These are phyloP conservation scores for Linnemannia exigua DNA, from an alignment of 192 early-diverging fungal genomes.

Conservation along the genomic window DNA sequence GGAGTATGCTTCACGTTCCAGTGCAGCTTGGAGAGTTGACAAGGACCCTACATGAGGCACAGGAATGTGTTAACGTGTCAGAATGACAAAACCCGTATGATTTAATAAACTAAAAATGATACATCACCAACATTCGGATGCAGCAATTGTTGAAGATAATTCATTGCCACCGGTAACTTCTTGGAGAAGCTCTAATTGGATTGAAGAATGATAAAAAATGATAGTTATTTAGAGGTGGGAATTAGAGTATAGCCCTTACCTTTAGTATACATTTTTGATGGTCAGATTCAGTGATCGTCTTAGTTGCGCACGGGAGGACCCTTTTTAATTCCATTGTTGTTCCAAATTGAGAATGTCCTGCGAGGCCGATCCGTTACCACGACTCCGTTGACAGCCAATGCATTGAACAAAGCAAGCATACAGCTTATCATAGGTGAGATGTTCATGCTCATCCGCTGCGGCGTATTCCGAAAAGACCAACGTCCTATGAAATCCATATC, in stretches of 20 bases:
- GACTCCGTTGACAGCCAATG: constrained; percentile 13
- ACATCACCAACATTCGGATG: no score
- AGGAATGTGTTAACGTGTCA: no score
- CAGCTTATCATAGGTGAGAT: constrained; percentile 6
- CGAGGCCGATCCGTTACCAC: constrained; percentile 3
- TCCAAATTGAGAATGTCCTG: constrained; percentile 10
- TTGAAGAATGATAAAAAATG: no score
- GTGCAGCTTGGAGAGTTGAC: no score
- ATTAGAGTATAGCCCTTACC: neutral
- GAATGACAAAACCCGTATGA: no score
- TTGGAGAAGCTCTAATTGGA: no score
- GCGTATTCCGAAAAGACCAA: constrained; percentile 17
- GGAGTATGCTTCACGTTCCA: no score
- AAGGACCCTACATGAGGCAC: no score
- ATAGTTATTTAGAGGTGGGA: constrained; percentile 7
- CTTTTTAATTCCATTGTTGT: constrained; percentile 12
- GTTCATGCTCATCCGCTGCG: constrained; percentile 7
- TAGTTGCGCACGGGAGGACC: constrained; percentile 7
- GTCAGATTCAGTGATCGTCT: constrained; percentile 9
- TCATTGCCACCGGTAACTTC: no score
- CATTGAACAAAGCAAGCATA: constrained; percentile 16
- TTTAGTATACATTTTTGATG: no score
- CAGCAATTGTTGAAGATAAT: no score
- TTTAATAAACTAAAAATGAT: no score
- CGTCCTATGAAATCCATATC: constrained; percentile 12